Base-by-base conservation (phyloP, 164 flowering plant genomes). In the Stephania cephalantha region DNA sequence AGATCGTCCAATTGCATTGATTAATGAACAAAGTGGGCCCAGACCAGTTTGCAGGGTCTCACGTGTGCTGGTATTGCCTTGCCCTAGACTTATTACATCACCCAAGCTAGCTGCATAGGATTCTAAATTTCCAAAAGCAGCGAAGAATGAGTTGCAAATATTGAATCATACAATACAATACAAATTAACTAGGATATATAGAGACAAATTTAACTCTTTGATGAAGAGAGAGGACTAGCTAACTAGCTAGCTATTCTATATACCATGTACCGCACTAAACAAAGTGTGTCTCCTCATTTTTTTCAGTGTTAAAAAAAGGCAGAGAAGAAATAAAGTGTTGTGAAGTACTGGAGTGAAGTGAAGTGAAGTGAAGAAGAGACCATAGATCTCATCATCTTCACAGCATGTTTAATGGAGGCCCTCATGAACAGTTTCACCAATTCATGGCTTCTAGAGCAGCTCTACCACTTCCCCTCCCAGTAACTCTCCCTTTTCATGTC, bases 401-500 rank as follows among this genome's bases (percentile, higher is more conserved):
- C 18, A 81, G 78, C 68, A 88, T 90, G 92, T 89, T 87, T 84
- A 87, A 87, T 81, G 90, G 90, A 84, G 84, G 67, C 7, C 77
- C 85, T 61, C 84, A 84, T 67, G 86, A 88, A 17, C 90, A 86
- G 69, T 79, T 86, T 29, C 85, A 85, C 81, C 89, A 87, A 80
- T 87, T 88, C 88, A 78, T 87, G 73, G 80, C 80, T 17, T 74
- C 88, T 17, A 73, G 87, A 81, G 65, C 78, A 12, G 42, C 81
- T 46, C 73, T 69, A 2, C 63, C 71, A 61, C 48, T 73, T 7
- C 69, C 75, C 8, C 68, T 73, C 12, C 75, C 75, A 35, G 50
- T 73, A 15, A 58, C 80, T 9, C 74, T 82, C 8, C 81, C 79
- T 9, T 69, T 81, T 18, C 73, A 78, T 78, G 79, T 77, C 68